Evolutionary conservation across 257 asterid genomes (phyloP).

Genomic region (Nicotiana paniculata): DNA sequence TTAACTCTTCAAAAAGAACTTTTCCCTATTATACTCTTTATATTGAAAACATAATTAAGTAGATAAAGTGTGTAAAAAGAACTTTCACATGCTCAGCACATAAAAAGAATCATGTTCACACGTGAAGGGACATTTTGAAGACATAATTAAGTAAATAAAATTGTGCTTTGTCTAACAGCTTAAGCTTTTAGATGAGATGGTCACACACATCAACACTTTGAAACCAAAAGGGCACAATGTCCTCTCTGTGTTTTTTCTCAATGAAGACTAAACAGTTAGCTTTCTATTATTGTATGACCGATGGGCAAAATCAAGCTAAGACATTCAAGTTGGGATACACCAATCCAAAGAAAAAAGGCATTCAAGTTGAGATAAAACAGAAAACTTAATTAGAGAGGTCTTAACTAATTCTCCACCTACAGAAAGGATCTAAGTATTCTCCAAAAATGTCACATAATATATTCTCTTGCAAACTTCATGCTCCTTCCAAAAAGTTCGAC

Average conservation of each 20-base stretch:
- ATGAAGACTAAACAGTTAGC: background rate
- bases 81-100: too few species aligned
- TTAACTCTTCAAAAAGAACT: background rate
- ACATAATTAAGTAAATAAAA: background rate
- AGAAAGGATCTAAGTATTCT: background rate
- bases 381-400: background rate
- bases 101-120: too few species aligned
- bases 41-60: too few species aligned
- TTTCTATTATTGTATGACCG: background rate
- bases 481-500: background rate
- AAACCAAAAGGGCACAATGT: background rate
- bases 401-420: background rate
- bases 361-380: background rate
- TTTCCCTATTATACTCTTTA: background rate
- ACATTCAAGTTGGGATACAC: background rate
- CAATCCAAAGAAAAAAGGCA: background rate
- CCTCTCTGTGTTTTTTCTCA: background rate
- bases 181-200: too few species aligned
- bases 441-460: background rate
- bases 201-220: too few species aligned
- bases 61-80: too few species aligned
- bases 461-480: background rate
- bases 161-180: too few species aligned
- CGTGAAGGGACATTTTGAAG: background rate
- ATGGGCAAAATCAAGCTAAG: background rate